These are phyloP conservation scores for Aspergillus niger DNA, from an alignment of 2,329 filamentous ascomycete genomes.

Conservation along the genomic window DNA sequence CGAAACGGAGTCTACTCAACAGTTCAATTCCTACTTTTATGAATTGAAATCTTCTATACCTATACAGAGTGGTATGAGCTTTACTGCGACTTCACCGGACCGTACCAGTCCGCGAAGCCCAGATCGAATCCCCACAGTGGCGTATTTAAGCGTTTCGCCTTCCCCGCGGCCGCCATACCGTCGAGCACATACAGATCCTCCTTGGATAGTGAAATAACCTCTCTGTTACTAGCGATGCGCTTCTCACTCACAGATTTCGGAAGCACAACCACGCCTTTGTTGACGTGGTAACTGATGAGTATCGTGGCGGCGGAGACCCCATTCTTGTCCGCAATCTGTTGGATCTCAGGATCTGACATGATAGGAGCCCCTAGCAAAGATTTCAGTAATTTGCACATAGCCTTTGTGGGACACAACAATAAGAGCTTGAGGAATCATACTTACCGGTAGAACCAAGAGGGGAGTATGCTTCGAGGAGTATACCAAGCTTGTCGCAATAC, in stretches of 20 bases:
- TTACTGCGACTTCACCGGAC: background rate
- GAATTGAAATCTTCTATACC: too few relatives aligned
- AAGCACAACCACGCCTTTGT: slow-evolving; percentile 5
- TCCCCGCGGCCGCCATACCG: slow-evolving; percentile 32
- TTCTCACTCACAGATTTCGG: slow-evolving; percentile 6
- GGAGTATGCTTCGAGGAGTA: slow-evolving; percentile 42
- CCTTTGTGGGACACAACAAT: too few relatives aligned
- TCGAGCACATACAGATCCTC: slow-evolving; percentile 29
- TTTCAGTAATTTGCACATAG: background rate
- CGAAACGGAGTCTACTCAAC: too few relatives aligned
- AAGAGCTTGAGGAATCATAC: background rate
- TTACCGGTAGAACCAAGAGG: slow-evolving; percentile 26
- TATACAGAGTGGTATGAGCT: background rate
- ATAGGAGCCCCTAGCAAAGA: background rate
- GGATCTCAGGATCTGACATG: slow-evolving; percentile 5
- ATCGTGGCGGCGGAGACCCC: slow-evolving; percentile 3
- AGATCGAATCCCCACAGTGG: slow-evolving; percentile 38
- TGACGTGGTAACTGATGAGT: slow-evolving; percentile 12
- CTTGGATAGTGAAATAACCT: background rate
- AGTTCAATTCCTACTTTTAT: too few relatives aligned
- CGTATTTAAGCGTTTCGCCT: slow-evolving; percentile 38
- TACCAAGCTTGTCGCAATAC: slow-evolving; percentile 37
- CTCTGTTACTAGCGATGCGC: slow-evolving; percentile 1
- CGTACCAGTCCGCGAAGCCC: slow-evolving; percentile 32
- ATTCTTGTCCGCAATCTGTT: slow-evolving; percentile 3